Base-by-base conservation (phyloP, 1,139 yeast species). In the Lodderomyces elongisporus region DNA sequence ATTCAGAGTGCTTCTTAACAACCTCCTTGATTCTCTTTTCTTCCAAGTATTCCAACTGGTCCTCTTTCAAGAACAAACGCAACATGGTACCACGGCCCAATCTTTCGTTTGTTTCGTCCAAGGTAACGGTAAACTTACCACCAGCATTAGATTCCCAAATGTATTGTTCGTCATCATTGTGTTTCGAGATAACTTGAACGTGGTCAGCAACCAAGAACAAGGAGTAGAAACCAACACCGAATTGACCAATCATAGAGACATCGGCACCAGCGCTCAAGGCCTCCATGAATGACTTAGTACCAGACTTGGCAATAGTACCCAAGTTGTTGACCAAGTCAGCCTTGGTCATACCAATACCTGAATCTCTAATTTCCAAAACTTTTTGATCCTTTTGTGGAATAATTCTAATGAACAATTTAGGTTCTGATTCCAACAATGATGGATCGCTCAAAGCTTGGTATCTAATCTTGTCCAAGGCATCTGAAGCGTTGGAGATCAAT, bases 211-310 rank as follows among this genome's bases (percentile, higher is more conserved):
- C 98, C 74, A 93, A 81, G 85, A 93, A 93, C 53, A 91, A 77
- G 39, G 99, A 91, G 84, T 93, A 93, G 91, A 93, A 93, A 79
- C 99, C 99, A 55, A 93, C 98, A 87, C 99, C 99, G 75, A 93
- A 93, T 74, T 93, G 98, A 78, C 99, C 99, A 73, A 93, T 93
- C 98, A 93, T 93, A 48, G 97, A 88, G 48, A 93, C 96, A 67
- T 93, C 99, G 47, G 98, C 98, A 73, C 99, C 99, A 49, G 96
- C 96, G 49, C 95, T 82, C 51, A 91, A 78, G 49, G 98, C 98
- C 73, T 93, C 98, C 98, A 93, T 91, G 66, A 93, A 93, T 50
- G 95, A 85, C 76, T 93, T 93, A 56, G 99, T 93, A 73, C 98
- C 99, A 49, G 98, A 93, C 75, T 91, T 93, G 61, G 99, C 98